phyloP scores from a whole-genome alignment of 2,329 filamentous ascomycete species.

The Alternaria dauci region DNA sequence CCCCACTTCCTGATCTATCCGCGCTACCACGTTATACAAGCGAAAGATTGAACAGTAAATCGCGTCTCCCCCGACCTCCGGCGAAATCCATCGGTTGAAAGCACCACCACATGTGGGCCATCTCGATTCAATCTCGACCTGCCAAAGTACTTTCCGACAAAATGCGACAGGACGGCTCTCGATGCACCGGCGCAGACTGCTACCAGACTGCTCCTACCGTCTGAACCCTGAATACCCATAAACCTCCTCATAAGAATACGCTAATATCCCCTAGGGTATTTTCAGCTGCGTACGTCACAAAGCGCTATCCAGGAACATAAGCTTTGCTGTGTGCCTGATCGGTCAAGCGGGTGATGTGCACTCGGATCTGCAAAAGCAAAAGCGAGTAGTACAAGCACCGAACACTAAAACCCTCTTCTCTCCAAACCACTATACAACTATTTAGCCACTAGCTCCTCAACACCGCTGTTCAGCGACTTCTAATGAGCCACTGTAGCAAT shows the following conservation, averaged over 20 bases:
- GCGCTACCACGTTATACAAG: not conserved
- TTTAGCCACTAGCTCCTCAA: constrained; percentile 1
- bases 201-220: not conserved
- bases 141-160: not conserved
- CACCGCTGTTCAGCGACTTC: not conserved
- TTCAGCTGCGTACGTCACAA: not conserved
- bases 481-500: not conserved
- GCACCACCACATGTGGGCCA: not conserved
- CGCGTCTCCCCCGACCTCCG: not conserved
- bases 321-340: not conserved
- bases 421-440: not conserved
- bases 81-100: not conserved
- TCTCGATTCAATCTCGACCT: not conserved
- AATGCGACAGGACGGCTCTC: not conserved
- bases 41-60: not conserved
- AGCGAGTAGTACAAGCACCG: not conserved
- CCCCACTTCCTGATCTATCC: not conserved
- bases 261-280: not conserved
- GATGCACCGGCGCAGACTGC: not conserved
- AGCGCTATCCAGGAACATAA: not conserved
- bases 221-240: not conserved
- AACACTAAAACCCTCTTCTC: constrained; percentile 3
- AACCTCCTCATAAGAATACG: not conserved
- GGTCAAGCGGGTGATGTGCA: not conserved
- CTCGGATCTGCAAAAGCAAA: constrained; percentile 2